Base-by-base conservation (phyloP, 2,329 filamentous ascomycete genomes). In the Aureobasidium sp. region DNA sequence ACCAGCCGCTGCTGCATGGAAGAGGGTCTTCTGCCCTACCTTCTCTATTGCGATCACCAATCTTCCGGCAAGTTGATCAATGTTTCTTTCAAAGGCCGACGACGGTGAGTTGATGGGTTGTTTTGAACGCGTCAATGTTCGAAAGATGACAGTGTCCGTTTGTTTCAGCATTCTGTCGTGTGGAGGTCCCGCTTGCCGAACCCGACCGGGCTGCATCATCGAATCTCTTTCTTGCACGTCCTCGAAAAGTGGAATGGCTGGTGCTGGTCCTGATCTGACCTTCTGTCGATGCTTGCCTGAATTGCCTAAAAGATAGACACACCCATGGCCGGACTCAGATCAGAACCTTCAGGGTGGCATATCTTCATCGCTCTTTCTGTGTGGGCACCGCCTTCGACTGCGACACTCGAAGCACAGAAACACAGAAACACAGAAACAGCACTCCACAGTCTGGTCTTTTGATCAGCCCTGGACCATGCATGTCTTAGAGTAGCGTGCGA, bases 401-500 rank as follows among this genome's bases (percentile, higher is more conserved):
- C n/a, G n/a, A n/a, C n/a, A n/a, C n/a, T n/a, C n/a, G n/a, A n/a
- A n/a, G n/a, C n/a, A n/a, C n/a, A n/a, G n/a, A n/a, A n/a, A n/a
- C n/a, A n/a, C n/a, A n/a, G n/a, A n/a, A n/a, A n/a, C n/a, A n/a
- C n/a, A n/a, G n/a, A n/a, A n/a, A n/a, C n/a, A n/a, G n/a, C n/a
- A n/a, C n/a, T n/a, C n/a, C n/a, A n/a, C n/a, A n/a, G n/a, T n/a
- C n/a, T n/a, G n/a, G n/a, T n/a, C n/a, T n/a, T n/a, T n/a, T n/a
- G n/a, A n/a, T n/a, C n/a, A n/a, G n/a, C n/a, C n/a, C n/a, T n/a
- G n/a, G n/a, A n/a, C n/a, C 24, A 38, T 38, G 34, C 45, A 21
- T 49, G 45, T 34, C n/a, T n/a, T n/a, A n/a, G n/a, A 19, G 22
- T 49, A 49, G 34, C n/a, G n/a, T 29, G 45, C 24, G 24, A 49